Evolutionary conservation across 805 yeast species (phyloP), one percentile per base, ranked within the genome.

Genomic region (Blastobotrys peoriensis): DNA sequence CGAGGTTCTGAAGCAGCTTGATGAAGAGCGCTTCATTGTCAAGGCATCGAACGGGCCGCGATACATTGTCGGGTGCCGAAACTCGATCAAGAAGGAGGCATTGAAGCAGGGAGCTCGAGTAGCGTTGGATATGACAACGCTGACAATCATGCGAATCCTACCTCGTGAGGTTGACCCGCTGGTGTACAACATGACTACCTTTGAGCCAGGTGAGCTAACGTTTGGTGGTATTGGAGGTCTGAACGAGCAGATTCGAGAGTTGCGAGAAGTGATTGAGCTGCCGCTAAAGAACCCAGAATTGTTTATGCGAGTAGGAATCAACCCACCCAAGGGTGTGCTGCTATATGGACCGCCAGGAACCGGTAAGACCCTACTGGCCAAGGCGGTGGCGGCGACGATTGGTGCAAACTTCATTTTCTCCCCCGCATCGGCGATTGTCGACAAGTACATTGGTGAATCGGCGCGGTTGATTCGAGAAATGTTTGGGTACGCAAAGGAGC

Each of bases 311-410:
- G 96, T 93, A 27, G 98, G 98, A 40, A 93, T 93, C 66, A 88
- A 88, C 62, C 95, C 97, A n/a, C 98, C 98, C 46, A 93, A 93
- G 67, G 98, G 98, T 64, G 98, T 91, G 21, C 70, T 93, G 50
- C 73, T 93, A 42, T 93, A 93, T 62, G 98, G 98, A 5, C 98
- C 98, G 4, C 98, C 98, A 19, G 98, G 98, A 59, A 93, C 98
- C 0, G 98, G 98, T 61, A 91, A 91, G 65, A 91, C 98, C 0
- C 71, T 91, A 48, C 74, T 91, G 60, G 98, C 98, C 15, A 89
- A 93, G 61, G 98, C 98, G 0, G 97, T 89, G 37, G 98, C 98
- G 3, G 98, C 98, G 36, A 93, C 98, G 3, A 87, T 93, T 59
- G 98, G 98, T 45, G 97, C 97, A 30, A 91, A 91, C 67, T 91